Conservation (phyloP, 1,284 basidiomycete species). For the Rhodotorula sp. region DNA sequence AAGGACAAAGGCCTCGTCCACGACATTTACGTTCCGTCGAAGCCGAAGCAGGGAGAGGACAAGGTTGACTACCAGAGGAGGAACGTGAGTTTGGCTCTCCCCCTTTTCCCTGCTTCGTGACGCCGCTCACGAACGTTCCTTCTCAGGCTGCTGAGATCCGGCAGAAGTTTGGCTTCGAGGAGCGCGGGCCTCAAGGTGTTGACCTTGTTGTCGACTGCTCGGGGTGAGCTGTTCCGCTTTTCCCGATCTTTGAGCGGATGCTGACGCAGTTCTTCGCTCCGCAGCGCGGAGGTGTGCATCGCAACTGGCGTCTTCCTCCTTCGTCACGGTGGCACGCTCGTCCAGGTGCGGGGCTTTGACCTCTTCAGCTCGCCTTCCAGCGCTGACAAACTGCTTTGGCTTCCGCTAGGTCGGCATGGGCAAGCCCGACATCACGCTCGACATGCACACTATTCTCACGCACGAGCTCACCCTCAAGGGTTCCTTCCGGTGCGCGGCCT, state of each 20-base stretch:
- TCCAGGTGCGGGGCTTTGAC: conserved; percentile 26
- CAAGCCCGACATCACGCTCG: conserved; percentile 48
- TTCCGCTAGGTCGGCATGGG: conserved; percentile 61
- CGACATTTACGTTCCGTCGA: conserved; percentile 67
- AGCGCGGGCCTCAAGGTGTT: conserved; percentile 54
- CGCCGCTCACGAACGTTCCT: no score
- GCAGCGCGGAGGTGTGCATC: conserved; percentile 60
- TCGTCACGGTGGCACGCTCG: conserved; percentile 67
- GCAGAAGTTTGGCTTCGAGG: conserved; percentile 51
- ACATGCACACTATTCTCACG: conserved; percentile 58
- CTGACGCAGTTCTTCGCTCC: background rate
- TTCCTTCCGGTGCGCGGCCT: conserved; percentile 80
- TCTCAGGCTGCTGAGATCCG: conserved; percentile 52
- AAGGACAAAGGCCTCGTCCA: conserved; percentile 77
- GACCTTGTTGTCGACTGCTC: conserved; percentile 63
- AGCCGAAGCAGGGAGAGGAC: conserved; percentile 63
- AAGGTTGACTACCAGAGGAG: conserved; percentile 64
- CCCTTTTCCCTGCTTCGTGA: background rate
- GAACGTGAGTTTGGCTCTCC: background rate
- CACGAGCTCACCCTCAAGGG: conserved; percentile 82
- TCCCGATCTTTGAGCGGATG: accelerated
- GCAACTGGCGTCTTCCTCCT: conserved; percentile 58
- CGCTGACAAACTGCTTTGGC: no score
- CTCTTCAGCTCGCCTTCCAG: background rate
- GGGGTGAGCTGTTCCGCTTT: conserved; percentile 45